These are phyloP conservation scores for Leucaena leucocephala DNA, from an alignment of 306 rosid genomes.

Conservation along the genomic window DNA sequence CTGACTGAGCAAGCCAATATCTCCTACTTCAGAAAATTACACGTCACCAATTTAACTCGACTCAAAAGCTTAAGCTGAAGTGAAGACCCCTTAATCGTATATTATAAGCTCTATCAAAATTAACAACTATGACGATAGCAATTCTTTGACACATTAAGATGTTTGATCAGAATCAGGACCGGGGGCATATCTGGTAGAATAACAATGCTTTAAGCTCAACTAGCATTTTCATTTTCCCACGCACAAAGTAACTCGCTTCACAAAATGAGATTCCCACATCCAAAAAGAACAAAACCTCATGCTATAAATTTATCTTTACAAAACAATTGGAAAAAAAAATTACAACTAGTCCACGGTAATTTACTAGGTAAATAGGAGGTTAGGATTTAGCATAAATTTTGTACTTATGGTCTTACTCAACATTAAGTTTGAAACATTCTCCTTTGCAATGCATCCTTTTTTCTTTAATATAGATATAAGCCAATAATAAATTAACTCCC, in stretches of 20 bases:
- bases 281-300: not conserved
- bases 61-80: not conserved
- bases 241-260: not conserved
- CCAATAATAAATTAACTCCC: not conserved
- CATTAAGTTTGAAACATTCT: not conserved
- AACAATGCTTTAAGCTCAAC: not conserved
- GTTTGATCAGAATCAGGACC: not conserved
- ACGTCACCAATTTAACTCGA: not conserved
- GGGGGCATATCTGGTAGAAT: not conserved
- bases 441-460: not conserved
- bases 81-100: not conserved
- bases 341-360: not conserved
- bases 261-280: not conserved
- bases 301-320: not conserved
- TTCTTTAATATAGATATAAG: not conserved
- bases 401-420: not conserved
- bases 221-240: not conserved
- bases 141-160: not conserved
- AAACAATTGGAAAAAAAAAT: not conserved
- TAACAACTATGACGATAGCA: not conserved
- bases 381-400: not conserved
- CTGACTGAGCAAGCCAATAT: not conserved
- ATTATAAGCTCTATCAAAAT: not conserved
- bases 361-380: not conserved
- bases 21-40: not conserved